phyloP scores from a whole-genome alignment of 768 basidiomycete species.

The Lactarius akahatsu region DNA sequence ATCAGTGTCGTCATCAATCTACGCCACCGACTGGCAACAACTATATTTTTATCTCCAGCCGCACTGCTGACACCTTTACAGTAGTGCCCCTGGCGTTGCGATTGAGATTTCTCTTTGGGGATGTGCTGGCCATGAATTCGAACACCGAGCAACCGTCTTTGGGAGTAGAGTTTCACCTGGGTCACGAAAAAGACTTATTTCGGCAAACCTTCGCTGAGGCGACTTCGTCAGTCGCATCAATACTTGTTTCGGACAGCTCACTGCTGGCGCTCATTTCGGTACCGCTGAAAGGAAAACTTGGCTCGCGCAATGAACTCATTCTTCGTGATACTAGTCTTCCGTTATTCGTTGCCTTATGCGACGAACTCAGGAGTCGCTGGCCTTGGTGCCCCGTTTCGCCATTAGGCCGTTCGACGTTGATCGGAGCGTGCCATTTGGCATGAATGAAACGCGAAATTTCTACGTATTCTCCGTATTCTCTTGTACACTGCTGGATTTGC shows the following conservation, averaged over 20 bases:
- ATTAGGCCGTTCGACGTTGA: not conserved
- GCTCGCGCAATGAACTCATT: not conserved
- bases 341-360: not conserved
- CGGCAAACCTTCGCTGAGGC: not conserved
- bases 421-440: not conserved
- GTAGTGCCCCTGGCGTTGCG: not conserved
- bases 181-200: not conserved
- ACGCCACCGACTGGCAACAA: not conserved
- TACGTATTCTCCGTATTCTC: not conserved
- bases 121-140: not conserved
- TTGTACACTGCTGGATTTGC: not conserved
- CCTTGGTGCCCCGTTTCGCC: not conserved
- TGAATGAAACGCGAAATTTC: not conserved
- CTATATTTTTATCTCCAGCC: not conserved
- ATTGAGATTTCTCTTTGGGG: not conserved
- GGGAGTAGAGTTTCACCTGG: not conserved
- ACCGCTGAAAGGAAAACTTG: not conserved
- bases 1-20: not conserved
- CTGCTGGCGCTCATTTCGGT: not conserved
- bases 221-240: constrained; percentile 1
- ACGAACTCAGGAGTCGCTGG: not conserved
- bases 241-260: constrained; percentile 5
- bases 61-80: not conserved
- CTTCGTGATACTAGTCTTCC: not conserved
- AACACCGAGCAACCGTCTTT: not conserved